Conservation (phyloP, 257 asterid species). For the Solanum phureja region DNA sequence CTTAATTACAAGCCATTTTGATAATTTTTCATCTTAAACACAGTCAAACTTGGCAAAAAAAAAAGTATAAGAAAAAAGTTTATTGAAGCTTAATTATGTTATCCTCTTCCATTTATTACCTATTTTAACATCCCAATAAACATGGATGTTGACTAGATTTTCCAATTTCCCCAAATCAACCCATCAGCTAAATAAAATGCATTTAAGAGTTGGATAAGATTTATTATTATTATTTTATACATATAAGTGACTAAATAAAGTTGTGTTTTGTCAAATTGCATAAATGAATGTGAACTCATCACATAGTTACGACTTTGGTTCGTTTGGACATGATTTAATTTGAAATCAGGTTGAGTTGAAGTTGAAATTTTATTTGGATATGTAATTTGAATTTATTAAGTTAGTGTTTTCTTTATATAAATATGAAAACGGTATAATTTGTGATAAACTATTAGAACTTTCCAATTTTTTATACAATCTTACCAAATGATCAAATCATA, state of each 20-base stretch:
- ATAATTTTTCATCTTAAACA: neutral
- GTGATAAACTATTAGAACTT: neutral
- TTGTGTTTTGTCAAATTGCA: neutral
- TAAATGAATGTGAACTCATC: neutral
- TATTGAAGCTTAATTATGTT: neutral
- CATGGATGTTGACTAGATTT: neutral
- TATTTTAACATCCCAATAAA: neutral
- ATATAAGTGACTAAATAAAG: neutral
- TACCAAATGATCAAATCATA: neutral
- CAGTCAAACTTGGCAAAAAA: neutral
- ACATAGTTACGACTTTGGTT: neutral
- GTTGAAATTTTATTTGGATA: too few relatives aligned
- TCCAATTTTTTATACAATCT: too few relatives aligned
- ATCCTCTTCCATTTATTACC: neutral
- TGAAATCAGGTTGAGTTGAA: neutral
- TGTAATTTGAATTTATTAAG: too few relatives aligned
- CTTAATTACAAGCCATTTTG: neutral
- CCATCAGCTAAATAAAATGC: neutral
- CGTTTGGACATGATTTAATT: too few relatives aligned
- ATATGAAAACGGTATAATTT: too few relatives aligned
- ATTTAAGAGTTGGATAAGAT: neutral
- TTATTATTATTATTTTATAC: too few relatives aligned
- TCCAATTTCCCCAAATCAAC: neutral
- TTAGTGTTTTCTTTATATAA: too few relatives aligned
- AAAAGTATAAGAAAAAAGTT: neutral